Percentiles rank a stretch among this genome's conserved stretches.
phyloP scores from a whole-genome alignment of 768 basidiomycete genomes.

The Phlebiopsis gigantea region DNA sequence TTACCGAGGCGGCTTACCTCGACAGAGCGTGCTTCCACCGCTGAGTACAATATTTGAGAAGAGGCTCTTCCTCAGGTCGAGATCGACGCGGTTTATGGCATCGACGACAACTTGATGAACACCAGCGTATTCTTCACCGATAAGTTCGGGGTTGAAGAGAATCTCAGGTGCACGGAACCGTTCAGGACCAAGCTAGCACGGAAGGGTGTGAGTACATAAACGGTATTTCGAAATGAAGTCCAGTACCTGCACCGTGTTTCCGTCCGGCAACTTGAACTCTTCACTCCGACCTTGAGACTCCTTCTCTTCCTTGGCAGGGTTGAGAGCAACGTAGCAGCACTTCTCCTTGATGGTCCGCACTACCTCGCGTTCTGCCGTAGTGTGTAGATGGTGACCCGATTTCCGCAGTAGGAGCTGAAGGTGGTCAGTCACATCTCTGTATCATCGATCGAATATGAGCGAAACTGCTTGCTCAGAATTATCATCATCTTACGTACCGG shows the following conservation, averaged over 20 bases:
- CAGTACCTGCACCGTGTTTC: conserved; percentile 80
- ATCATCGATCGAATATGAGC: not conserved
- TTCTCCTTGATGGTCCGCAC: conserved; percentile 98
- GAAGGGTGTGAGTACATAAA: conserved; percentile 9
- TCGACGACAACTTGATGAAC: conserved; percentile 99
- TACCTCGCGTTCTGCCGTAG: conserved; percentile 94
- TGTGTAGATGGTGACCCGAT: conserved; percentile 91
- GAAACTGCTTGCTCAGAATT: no score
- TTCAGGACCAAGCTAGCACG: conserved; percentile 92
- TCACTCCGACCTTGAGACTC: conserved; percentile 73
- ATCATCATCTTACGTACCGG: conserved; percentile 50
- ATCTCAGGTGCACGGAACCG: conserved; percentile 97
- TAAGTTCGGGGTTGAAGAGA: conserved; percentile 93
- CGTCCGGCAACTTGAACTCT: conserved; percentile 92
- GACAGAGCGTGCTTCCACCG: conserved; percentile 93
- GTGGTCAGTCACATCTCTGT: conserved; percentile 93
- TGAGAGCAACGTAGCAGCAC: conserved; percentile 90
- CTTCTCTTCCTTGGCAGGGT: conserved; percentile 94
- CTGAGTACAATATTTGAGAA: conserved; percentile 97
- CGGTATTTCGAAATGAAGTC: not conserved
- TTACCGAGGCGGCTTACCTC: conserved; percentile 48
- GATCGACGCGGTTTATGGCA: conserved; percentile 92
- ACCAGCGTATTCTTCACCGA: conserved; percentile 94
- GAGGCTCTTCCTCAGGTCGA: conserved; percentile 91
- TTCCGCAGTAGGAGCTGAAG: conserved; percentile 92